A percentile compares a stretch with the other conserved stretches of the same genome.
Conservation (phyloP, 2,329 filamentous ascomycete species). For the Verticillium nubilum region DNA sequence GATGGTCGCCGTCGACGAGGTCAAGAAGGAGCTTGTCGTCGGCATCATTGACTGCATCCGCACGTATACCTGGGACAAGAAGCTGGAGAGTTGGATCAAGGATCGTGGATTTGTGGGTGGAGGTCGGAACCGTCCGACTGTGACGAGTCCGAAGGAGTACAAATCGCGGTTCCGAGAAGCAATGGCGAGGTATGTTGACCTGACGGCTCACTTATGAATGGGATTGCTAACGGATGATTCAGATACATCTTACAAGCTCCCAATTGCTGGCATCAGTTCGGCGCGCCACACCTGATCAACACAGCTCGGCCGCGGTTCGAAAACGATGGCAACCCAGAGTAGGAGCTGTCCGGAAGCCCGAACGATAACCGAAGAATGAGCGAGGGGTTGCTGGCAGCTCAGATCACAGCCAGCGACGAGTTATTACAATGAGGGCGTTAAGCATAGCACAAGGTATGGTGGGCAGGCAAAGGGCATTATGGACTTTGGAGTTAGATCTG, state of each 20-base stretch:
- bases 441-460: neutral
- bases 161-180: constrained; percentile 93
- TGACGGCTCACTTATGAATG: neutral
- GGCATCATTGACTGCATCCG: constrained; percentile 98
- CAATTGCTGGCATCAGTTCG: constrained; percentile 71
- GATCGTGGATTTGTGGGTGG: constrained; percentile 79
- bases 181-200: constrained; percentile 73
- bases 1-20: constrained; percentile 96
- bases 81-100: constrained; percentile 99
- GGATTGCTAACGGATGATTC: constrained; percentile 3
- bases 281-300: constrained; percentile 16
- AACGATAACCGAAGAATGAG: neutral
- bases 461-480: neutral
- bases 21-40: constrained; percentile 83
- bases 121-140: constrained; percentile 79
- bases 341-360: neutral
- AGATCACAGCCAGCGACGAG: neutral
- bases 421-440: neutral
- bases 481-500: neutral
- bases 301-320: constrained; percentile 12
- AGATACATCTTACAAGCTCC: constrained; percentile 70
- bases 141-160: constrained; percentile 96
- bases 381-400: neutral
- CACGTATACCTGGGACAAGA: constrained; percentile 99
- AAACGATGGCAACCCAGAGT: constrained; percentile 3